Evolutionary conservation across 495 filamentous ascomycete species (phyloP), one percentile per base, ranked within the genome.

Genomic region (Penicillium desertorum): DNA sequence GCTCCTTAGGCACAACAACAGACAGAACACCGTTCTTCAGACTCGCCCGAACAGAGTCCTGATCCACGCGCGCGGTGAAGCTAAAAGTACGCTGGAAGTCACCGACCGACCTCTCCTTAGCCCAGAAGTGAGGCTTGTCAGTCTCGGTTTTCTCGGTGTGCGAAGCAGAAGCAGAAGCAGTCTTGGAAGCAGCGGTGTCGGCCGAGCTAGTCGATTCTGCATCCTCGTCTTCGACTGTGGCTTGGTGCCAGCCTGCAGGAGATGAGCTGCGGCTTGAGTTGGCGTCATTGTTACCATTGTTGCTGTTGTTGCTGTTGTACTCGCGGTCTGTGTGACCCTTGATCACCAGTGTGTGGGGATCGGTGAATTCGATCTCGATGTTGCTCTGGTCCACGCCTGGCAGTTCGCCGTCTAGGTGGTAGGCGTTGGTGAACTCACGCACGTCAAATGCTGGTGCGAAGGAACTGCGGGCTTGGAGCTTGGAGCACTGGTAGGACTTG

Each of bases 401-500:
- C 0, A 96, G 81, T 71, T 96, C 93, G 63, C 91, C 92, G 63
- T 94, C 85, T 2, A 98, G 85, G 63, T 92, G 82, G 71, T 93
- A 98, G 62, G 67, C 68, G 14, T 84, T 66, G 42, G 81, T 76
- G 2, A 77, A 71, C 73, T 96, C 91, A 55, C 81, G 81, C 45
- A 96, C 80, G 67, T 97, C 92, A 73, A 97, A 96, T 58, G 83
- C 83, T 1, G 90, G 90, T 9, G 75, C 69, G 76, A 90, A 92
- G 46, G 79, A 73, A 22, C 64, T 70, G 29, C 53, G 59, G 62
- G 62, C 39, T 58, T 59, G 51, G 46, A 43, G 29, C 56, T 68
- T 58, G 52, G 49, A 30, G 14, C 25, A 36, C 32, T 55, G 41
- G 47, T 4, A 20, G 2, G 36, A 46, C 14, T 37, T 51, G 61